Evolutionary conservation across 73 alveolate species (phyloP).

Genomic region (Vitrella brassicaformis): DNA sequence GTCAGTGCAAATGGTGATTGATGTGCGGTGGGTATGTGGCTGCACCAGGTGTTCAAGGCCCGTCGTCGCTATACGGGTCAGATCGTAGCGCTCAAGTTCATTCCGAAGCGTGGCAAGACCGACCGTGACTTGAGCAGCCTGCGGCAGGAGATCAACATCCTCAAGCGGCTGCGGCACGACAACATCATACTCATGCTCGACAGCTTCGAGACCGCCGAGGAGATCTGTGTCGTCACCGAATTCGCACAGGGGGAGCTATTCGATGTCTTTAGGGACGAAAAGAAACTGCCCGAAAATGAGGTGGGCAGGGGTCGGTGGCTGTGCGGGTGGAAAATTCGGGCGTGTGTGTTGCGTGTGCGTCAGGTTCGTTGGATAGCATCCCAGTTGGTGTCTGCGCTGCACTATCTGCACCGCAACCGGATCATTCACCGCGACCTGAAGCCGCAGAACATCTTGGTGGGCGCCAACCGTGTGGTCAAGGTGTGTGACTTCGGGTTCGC

Average conservation of each 20-base stretch:
- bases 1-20: too few species aligned
- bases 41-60: slow-evolving; percentile 81
- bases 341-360: too few species aligned
- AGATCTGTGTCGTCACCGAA: slow-evolving; percentile 76
- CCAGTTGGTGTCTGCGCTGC: slow-evolving; percentile 88
- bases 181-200: slow-evolving; percentile 93
- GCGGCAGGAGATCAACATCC: slow-evolving; percentile 92
- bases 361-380: slow-evolving; percentile 86
- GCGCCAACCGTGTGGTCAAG: slow-evolving; percentile 95
- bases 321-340: slow-evolving; percentile 52
- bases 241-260: slow-evolving; percentile 94
- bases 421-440: slow-evolving; percentile 98
- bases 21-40: too few species aligned
- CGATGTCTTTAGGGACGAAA: slow-evolving; percentile 97
- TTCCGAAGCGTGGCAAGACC: slow-evolving; percentile 93
- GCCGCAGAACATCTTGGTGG: slow-evolving; percentile 93
- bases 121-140: slow-evolving; percentile 93
- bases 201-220: slow-evolving; percentile 94
- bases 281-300: slow-evolving; percentile 80
- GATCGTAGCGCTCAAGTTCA: slow-evolving; percentile 95
- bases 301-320: not conserved
- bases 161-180: slow-evolving; percentile 84
- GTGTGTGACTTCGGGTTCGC: slow-evolving; percentile 99
- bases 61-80: slow-evolving; percentile 88
- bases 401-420: slow-evolving; percentile 78